Evolutionary conservation across 345 rosid genomes (phyloP).

Genomic region (Luvunga scandens): DNA sequence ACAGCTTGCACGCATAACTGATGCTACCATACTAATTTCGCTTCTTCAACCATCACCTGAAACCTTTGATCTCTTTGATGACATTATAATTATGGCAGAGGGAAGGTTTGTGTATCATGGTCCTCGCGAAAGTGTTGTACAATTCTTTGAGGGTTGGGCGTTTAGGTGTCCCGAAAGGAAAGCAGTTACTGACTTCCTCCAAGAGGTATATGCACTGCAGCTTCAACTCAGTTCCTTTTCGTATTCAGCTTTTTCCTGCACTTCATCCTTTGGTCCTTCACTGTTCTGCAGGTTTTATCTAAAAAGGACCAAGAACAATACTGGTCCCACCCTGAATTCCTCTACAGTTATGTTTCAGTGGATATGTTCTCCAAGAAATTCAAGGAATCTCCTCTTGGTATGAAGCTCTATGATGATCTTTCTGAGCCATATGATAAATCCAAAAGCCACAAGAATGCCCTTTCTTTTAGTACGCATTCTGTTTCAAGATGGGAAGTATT

Average conservation of each 20-base stretch:
- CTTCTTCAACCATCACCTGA: conserved; percentile 55
- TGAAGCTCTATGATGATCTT: background rate
- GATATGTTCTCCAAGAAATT: background rate
- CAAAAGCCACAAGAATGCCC: background rate
- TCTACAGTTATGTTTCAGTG: background rate
- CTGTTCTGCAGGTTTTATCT: background rate
- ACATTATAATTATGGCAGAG: conserved; percentile 42
- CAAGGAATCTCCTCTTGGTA: background rate
- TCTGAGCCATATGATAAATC: background rate
- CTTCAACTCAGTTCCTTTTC: background rate
- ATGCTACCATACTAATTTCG: conserved; percentile 40
- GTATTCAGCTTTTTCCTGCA: background rate
- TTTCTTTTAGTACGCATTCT: background rate
- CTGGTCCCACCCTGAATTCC: background rate
- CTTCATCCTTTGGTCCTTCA: background rate
- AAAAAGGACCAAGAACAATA: background rate
- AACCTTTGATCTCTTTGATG: conserved; percentile 47
- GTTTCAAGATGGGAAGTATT: background rate
- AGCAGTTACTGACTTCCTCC: conserved; percentile 51
- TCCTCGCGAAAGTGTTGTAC: conserved; percentile 31
- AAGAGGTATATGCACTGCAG: conserved; percentile 27
- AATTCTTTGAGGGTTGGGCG: conserved; percentile 40
- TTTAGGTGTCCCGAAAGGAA: conserved; percentile 51
- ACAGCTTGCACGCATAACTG: conserved; percentile 49
- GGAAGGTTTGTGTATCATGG: conserved; percentile 49